Percentiles rank a stretch among this genome's conserved stretches.
Evolutionary conservation across 257 asterid genomes (phyloP).

Genomic region (Fraxinus cuspidata): DNA sequence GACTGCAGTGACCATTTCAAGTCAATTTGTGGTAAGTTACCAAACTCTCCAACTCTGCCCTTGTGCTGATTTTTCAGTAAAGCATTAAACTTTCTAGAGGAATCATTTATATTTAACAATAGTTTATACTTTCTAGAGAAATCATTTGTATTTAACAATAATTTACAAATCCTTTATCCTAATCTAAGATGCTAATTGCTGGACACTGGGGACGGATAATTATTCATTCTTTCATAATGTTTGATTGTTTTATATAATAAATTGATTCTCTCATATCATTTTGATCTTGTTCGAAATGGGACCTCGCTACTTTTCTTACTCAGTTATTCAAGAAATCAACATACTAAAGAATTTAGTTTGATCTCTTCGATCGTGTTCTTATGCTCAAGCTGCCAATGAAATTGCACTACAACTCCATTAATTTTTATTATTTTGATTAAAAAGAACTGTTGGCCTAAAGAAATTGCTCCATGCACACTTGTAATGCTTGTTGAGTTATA

Average conservation of each 20-base stretch:
- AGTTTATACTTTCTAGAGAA: background rate
- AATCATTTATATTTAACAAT: background rate
- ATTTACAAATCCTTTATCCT: background rate
- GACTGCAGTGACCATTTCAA: conserved; percentile 69
- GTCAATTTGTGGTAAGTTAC: conserved; percentile 65
- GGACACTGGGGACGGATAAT: background rate
- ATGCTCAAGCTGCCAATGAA: background rate
- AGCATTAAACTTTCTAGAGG: background rate
- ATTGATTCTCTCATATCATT: background rate
- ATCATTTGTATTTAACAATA: background rate
- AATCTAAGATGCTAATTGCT: background rate
- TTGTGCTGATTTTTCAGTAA: background rate
- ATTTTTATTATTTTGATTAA: background rate
- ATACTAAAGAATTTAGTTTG: too few relatives aligned
- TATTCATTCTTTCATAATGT: background rate
- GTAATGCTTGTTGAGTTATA: background rate
- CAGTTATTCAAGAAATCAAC: background rate
- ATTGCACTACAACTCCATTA: background rate
- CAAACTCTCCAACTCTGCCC: conserved; percentile 12
- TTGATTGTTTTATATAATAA: background rate
- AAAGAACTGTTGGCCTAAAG: background rate
- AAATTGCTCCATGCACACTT: background rate
- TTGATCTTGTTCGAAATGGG: background rate
- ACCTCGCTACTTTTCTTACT: background rate
- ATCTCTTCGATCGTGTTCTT: background rate